A percentile compares a stretch with the other conserved stretches of the same genome.
These are phyloP conservation scores for Solanum dulcamara DNA, from an alignment of 257 asterid genomes.

Conservation along the genomic window DNA sequence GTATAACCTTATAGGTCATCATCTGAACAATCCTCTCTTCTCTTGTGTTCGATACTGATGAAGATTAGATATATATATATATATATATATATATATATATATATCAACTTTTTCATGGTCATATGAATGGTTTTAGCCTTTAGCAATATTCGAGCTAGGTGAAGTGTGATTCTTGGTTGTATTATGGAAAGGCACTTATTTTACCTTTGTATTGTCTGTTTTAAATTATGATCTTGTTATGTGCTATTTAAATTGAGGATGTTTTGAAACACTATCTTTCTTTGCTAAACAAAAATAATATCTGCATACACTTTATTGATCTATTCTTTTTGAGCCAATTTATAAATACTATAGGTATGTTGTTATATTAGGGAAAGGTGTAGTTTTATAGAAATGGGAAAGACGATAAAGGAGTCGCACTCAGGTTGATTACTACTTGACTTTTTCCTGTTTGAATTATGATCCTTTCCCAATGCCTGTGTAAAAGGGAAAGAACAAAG, in stretches of 20 bases:
- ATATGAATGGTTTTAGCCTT: neutral
- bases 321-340: fast-evolving
- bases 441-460: neutral
- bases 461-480: slow-evolving; percentile 14
- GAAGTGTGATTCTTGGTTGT: neutral
- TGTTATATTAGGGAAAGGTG: neutral
- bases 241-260: too few relatives aligned
- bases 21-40: too few relatives aligned
- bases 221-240: too few relatives aligned
- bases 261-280: too few relatives aligned
- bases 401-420: neutral
- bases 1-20: too few relatives aligned
- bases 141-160: neutral
- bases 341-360: neutral
- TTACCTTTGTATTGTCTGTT: too few relatives aligned
- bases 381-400: neutral
- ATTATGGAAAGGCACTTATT: neutral
- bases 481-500: slow-evolving; percentile 27
- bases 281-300: too few relatives aligned
- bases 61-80: too few relatives aligned
- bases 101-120: too few relatives aligned
- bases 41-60: too few relatives aligned
- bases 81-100: too few relatives aligned
- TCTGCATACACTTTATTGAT: fast-evolving
- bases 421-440: neutral